phyloP scores from a whole-genome alignment of 2,329 filamentous ascomycete genomes.

The Phyllosticta ampelicida region DNA sequence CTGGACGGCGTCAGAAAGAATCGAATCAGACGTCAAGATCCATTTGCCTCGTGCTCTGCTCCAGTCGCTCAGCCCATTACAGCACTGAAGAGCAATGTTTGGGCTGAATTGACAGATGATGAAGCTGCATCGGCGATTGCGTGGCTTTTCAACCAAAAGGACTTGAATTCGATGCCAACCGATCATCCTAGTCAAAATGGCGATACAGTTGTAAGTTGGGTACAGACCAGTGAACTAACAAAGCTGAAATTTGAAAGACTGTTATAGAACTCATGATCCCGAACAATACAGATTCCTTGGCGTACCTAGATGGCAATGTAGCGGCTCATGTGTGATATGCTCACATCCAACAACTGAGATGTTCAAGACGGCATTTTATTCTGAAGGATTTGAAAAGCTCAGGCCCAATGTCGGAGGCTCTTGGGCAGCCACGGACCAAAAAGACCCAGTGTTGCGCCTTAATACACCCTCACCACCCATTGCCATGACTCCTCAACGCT shows the following conservation, averaged over 20 bases:
- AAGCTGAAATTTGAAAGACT: background rate
- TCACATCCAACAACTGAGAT: constrained; percentile 35
- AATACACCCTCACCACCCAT: constrained; percentile 46
- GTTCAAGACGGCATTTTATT: constrained; percentile 36
- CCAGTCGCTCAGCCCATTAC: constrained; percentile 8
- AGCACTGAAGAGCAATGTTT: constrained; percentile 35
- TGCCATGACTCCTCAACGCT: constrained; percentile 34
- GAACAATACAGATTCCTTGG: constrained; percentile 40
- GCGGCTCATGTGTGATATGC: constrained; percentile 33
- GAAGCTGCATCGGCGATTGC: constrained; percentile 31
- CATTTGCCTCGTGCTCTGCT: background rate
- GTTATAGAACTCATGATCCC: constrained; percentile 34
- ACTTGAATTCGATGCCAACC: constrained; percentile 29
- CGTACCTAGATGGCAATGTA: constrained; percentile 33
- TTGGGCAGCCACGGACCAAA: constrained; percentile 36
- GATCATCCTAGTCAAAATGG: constrained; percentile 29
- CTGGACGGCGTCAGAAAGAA: background rate
- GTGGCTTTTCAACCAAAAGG: constrained; percentile 31
- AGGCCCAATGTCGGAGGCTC: constrained; percentile 38
- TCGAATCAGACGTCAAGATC: background rate
- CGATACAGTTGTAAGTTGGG: constrained; percentile 17
- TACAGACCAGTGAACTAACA: background rate
- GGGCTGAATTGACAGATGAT: constrained; percentile 27
- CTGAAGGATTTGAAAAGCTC: constrained; percentile 37
- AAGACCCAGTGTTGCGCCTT: constrained; percentile 29